Evolutionary conservation across 768 basidiomycete genomes (phyloP).

Genomic region (Pleurotus giganteus): DNA sequence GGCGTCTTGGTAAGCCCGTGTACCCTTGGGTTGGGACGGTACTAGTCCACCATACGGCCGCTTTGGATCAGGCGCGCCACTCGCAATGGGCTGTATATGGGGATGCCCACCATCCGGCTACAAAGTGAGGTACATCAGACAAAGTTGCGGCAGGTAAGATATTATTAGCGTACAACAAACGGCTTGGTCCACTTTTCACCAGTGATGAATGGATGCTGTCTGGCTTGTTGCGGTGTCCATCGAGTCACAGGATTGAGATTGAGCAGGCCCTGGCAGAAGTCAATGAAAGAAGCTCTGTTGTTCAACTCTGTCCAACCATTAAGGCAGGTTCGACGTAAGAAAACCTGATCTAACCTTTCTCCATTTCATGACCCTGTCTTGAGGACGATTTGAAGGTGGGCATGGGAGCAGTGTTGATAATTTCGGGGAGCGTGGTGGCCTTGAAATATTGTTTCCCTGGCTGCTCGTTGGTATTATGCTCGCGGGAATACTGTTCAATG

Average conservation of each 20-base stretch:
- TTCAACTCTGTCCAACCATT: conserved; percentile 68
- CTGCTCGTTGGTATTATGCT: conserved; percentile 94
- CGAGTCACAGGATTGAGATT: conserved; percentile 93
- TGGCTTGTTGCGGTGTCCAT: conserved; percentile 97
- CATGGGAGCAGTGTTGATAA: conserved; percentile 95
- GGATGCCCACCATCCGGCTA: conserved; percentile 51
- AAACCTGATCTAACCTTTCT: conserved; percentile 65
- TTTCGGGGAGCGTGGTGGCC: conserved; percentile 88
- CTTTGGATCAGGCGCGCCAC: conserved; percentile 58
- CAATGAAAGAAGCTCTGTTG: conserved; percentile 92
- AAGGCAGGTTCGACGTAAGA: not conserved
- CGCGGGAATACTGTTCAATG: conserved; percentile 92
- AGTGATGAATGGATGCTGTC: conserved; percentile 95
- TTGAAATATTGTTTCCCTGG: conserved; percentile 99
- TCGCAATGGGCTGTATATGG: conserved; percentile 28
- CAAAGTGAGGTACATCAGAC: conserved; percentile 6
- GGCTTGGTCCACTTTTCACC: conserved; percentile 93
- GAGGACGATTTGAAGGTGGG: conserved; percentile 71
- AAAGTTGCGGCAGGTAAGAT: conserved; percentile 11
- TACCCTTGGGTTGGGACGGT: conserved; percentile 83
- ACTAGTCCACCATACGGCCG: conserved; percentile 93
- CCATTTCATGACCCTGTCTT: conserved; percentile 77
- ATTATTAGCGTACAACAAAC: conserved; percentile 58
- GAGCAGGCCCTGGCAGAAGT: conserved; percentile 93
- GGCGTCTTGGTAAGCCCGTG: conserved; percentile 87